Base-by-base conservation (phyloP, 2,329 filamentous ascomycete genomes). In the Ophiostoma angusticollis region DNA sequence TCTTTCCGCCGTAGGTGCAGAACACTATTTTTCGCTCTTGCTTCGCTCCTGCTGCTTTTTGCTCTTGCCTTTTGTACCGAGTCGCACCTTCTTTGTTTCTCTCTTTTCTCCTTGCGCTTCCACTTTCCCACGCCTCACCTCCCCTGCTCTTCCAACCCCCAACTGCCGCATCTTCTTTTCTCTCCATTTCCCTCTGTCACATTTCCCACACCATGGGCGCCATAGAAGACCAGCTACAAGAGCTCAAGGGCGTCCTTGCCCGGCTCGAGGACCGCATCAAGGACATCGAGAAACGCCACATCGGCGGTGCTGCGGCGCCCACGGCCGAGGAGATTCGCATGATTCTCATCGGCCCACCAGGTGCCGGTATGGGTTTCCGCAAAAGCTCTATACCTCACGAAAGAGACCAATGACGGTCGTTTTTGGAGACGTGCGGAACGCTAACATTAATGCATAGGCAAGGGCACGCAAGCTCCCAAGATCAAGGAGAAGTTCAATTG, bases 401-500 rank as follows among this genome's bases (percentile, higher is more conserved):
- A 18, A 37, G 34, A 30, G n/a, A 6, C 32, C 31, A 22, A 35
- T 19, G 4, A 18, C 6, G 22, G 16, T 13, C 24, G 16, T 13
- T n/a, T n/a, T n/a, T 28, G 7, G 12, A 14, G 25, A 17, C 25
- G 21, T n/a, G 34, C 22, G 37, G 16, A 27, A 5, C 12, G 35
- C 34, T 30, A 39, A 22, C 27, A 36, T 43, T 40, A 31, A 40
- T 38, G 17, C 23, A 22, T 56, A 96, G 91, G 91, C 68, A 98
- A 98, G 77, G 91, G 91, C 64, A 98, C 91, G 30, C 91, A 98
- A 65, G 91, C 91, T 43, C 91, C 91, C 49, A 89, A 82, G 64
- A 91, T 98, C 67, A 95, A 95, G 75, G 89, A 96, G 58, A 93
- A 84, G 69, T 98, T 87, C 68, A 85, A 80, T 60, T 86, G 86